Base-by-base conservation (phyloP, 1,139 yeast genomes). In the Lodderomyces margitis region DNA sequence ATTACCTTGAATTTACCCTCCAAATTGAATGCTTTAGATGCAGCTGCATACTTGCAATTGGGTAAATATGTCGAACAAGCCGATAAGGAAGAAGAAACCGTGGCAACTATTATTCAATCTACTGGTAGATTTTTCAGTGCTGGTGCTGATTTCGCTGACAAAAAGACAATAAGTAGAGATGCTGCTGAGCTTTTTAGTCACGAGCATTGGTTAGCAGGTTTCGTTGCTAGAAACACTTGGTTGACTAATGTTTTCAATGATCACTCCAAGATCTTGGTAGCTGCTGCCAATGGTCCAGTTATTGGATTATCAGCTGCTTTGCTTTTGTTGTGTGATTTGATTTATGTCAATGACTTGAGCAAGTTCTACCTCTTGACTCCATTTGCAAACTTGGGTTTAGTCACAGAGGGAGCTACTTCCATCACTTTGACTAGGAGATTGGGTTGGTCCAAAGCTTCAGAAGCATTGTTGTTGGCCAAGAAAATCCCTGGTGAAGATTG, bases 251-350 rank as follows among this genome's bases (percentile, higher is more conserved):
- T 84, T 35, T 81, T 87, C 61, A 78, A 80, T 52, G 77, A 80
- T 55, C 96, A 88, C 60, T 67, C 75, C 17, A 89, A 88, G 61
- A 73, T 87, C 4, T 67, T 88, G 40, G 83, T 83, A 20, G 80
- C 81, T 31, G 91, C 92, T 10, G 70, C 88, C 46, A 88, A 88
- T 55, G 96, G 97, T 1, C 96, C 96, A 0, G 95, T 81, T 10
- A 78, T 88, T 49, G 97, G 97, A 0, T 73, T 88, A 47, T 68
- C 82, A 34, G 81, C 94, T 3, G 89, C 91, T 1, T 63, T 88
- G 41, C 83, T 87, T 21, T 78, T 85, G 19, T 68, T 85, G 46
- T 81, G 87, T 59, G 97, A 88, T 61, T 73, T 88, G 52, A 72
- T 88, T 24, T 87, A 86, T 55, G 85, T 84, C 17, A 75, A 69